Percentiles rank a stretch among this genome's conserved stretches.
Evolutionary conservation across 768 basidiomycete species (phyloP).

Genomic region (Trametes villosa): DNA sequence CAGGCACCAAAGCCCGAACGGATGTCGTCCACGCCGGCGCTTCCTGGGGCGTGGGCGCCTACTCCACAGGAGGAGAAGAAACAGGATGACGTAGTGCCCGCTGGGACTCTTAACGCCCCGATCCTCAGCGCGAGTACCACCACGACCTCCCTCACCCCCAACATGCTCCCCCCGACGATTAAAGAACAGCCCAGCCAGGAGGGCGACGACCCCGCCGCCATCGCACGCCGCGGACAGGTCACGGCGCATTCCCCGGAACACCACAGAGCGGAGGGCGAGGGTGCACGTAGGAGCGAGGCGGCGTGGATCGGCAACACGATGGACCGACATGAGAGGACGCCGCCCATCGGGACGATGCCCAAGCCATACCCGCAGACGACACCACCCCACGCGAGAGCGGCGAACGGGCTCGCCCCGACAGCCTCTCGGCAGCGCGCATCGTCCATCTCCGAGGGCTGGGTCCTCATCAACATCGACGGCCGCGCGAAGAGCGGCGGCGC

Average conservation of each 20-base stretch:
- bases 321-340: slow-evolving; percentile 20
- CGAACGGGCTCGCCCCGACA: slow-evolving; percentile 4
- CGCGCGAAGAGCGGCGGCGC: slow-evolving; percentile 8
- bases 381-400: background rate
- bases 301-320: slow-evolving; percentile 57
- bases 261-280: slow-evolving; percentile 44
- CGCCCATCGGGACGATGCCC: slow-evolving; percentile 10
- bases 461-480: slow-evolving; percentile 35
- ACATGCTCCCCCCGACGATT: slow-evolving; percentile 31
- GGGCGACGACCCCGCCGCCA: background rate
- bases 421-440: slow-evolving; percentile 6
- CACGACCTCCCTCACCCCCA: slow-evolving; percentile 9
- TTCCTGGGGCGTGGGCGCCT: slow-evolving; percentile 61
- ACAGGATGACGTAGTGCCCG: slow-evolving; percentile 27
- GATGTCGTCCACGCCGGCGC: slow-evolving; percentile 37
- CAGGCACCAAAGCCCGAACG: slow-evolving; percentile 28
- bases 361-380: background rate
- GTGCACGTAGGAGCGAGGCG: slow-evolving; percentile 63
- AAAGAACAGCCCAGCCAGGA: slow-evolving; percentile 30
- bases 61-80: slow-evolving; percentile 54
- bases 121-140: slow-evolving; percentile 13
- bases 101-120: background rate
- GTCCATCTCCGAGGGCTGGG: slow-evolving; percentile 34
- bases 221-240: slow-evolving; percentile 33
- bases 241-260: slow-evolving; percentile 60